Base-by-base conservation (phyloP, 23 red algal genomes). In the Porphyridium purpureum region DNA sequence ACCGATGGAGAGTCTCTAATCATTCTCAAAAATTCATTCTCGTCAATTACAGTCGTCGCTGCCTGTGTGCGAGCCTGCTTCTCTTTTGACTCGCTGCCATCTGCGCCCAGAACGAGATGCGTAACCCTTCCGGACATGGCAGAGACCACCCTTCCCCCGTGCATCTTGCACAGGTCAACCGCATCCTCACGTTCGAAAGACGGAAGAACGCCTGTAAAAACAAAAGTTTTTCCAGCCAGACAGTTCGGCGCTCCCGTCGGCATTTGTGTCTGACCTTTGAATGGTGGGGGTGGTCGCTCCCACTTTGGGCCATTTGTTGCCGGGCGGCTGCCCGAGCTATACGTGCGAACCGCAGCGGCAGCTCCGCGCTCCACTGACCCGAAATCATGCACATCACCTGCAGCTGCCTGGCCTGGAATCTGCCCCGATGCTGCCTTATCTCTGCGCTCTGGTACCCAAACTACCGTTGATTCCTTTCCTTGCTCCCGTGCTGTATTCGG, bases 181-280 rank as follows among this genome's bases (percentile, higher is more conserved):
- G 65, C 64, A 38, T 80, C 87, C 17, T 83, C 67, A 0, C 87
- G 59, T 15, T 74, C 30, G 6, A 94, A 36, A 21, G 76, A 83
- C 29, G 83, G 76, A 11, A 94, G 50, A 6, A 94, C 76, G 35
- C 87, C 87, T 9, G 87, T 78, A 17, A 94, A 77, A 35, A 73
- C 72, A 41, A 93, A 94, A 17, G 73, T 68, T 27, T 78, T 51
- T 2, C 87, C 87, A 6, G 64, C 8, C 11, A 94, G 60, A 62
- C 87, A 83, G 42, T 75, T 60, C n/a, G 69, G 68, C 34, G 60
- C 50, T 5, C 87, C 87, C 5, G 61, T 49, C 4, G 87, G 87
- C 46, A 70, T 47, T 4, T 61, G 47, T 56, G 76, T 88, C 25
- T 62, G 66, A 27, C 82, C 82, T 29, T 36, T 44, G 24, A 69